Base-by-base conservation (phyloP, 768 basidiomycete genomes). In the Calocera cornea region DNA sequence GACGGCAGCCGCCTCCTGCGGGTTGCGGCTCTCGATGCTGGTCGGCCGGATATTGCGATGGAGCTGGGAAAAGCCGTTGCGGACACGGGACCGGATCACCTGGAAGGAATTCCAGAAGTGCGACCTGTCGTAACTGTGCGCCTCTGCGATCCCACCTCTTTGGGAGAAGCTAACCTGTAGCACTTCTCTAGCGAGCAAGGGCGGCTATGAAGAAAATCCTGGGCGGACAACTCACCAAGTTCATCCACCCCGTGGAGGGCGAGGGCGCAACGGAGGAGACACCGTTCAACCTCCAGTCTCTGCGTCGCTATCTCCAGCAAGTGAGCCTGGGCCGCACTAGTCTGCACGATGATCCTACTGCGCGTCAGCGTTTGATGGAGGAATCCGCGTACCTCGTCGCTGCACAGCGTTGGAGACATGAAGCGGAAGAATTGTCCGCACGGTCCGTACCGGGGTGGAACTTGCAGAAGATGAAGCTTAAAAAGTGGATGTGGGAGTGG, bases 401-500 rank as follows among this genome's bases (percentile, higher is more conserved):
- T 0, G 80, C 84, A 1, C 83, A 86, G 71, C 85, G 89, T 11
- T 79, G 90, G 68, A 80, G 83, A 73, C 83, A 86, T 66, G 84
- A 91, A 72, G 77, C 82, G 10, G 81, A 86, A 67, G 64, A 81
- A 0, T 82, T 92, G 65, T 80, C 83, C 3, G 78, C 81, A 33
- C 79, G 88, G 19, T 38, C 68, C 36, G 34, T 65, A 1, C 69
- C 72, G 40, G 54, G 54, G 22, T 76, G 77, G 10, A 50, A 67
- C 38, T 76, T 85, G 65, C 79, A 78, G 49, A 76, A 79, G 33
- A 77, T 78, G 17, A 81, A 84, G 70, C 77, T 95, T 29, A 85
- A 86, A 70, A 75, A 77, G 41, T 89, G 88, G 88, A 91, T 95
- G 89, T 92, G 88, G 87, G 78, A 83, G 7, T 95, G 92, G 92